Evolutionary conservation across 148 eudicot genomes (phyloP).

Genomic region (Amaranthus hypochondriacus): DNA sequence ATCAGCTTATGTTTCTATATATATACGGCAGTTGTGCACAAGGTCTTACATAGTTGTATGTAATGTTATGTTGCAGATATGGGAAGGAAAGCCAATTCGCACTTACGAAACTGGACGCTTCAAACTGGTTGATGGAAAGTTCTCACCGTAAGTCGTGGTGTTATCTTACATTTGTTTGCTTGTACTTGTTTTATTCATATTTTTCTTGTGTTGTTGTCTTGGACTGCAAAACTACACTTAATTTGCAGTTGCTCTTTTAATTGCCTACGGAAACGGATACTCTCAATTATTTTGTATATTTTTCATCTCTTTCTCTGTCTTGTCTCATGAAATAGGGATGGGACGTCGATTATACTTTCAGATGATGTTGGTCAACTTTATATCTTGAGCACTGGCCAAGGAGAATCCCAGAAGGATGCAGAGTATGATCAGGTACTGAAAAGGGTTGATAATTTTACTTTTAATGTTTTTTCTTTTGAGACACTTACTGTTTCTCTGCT

Average conservation of each 20-base stretch:
- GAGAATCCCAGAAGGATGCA: slow-evolving; percentile 86
- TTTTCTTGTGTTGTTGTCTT: slow-evolving; percentile 1
- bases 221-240: slow-evolving; percentile 8
- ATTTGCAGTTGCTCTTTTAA: neutral
- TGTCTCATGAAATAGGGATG: slow-evolving; percentile 56
- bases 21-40: neutral
- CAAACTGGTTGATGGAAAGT: slow-evolving; percentile 94
- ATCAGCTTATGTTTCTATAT: neutral
- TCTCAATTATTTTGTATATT: slow-evolving; percentile 5
- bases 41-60: neutral
- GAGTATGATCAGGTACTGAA: slow-evolving; percentile 84
- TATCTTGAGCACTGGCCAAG: slow-evolving; percentile 85
- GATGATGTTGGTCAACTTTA: slow-evolving; percentile 96
- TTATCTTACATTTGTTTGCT: neutral
- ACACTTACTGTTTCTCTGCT: neutral
- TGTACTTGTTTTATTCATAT: too few relatives aligned
- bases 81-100: slow-evolving; percentile 97
- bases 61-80: slow-evolving; percentile 50
- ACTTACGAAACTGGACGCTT: slow-evolving; percentile 75
- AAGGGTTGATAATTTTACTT: slow-evolving; percentile 14
- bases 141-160: slow-evolving; percentile 81
- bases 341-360: slow-evolving; percentile 91
- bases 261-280: neutral
- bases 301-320: slow-evolving; percentile 12
- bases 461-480: slow-evolving; percentile 9